Percentiles rank a stretch among this genome's conserved stretches.
Conservation (phyloP, 768 basidiomycete species). For the Royoungia palumana region DNA sequence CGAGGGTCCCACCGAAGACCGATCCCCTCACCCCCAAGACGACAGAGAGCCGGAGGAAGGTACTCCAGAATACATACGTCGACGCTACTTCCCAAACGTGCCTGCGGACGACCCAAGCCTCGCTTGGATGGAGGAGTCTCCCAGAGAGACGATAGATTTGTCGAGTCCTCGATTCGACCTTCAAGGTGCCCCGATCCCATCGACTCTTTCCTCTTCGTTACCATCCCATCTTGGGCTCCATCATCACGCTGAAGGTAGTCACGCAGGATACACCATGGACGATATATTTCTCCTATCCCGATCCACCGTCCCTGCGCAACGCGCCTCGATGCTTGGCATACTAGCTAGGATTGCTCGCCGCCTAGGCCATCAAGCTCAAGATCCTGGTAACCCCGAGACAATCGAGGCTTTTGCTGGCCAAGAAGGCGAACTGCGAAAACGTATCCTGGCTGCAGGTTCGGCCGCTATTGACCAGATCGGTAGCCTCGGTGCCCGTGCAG, state of each 20-base stretch:
- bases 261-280: slow-evolving; percentile 85
- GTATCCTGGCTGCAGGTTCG: slow-evolving; percentile 63
- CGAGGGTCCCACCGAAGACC: not conserved
- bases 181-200: slow-evolving; percentile 63
- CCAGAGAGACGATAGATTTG: slow-evolving; percentile 13
- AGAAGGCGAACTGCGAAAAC: slow-evolving; percentile 48
- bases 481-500: slow-evolving; percentile 60
- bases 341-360: slow-evolving; percentile 54
- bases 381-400: not conserved
- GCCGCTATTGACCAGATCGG: slow-evolving; percentile 66
- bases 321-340: slow-evolving; percentile 76
- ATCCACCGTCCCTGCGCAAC: slow-evolving; percentile 80
- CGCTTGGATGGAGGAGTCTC: slow-evolving; percentile 63
- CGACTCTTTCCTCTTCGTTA: slow-evolving; percentile 48
- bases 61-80: slow-evolving; percentile 79
- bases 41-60: slow-evolving; percentile 54
- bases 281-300: slow-evolving; percentile 78
- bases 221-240: slow-evolving; percentile 88
- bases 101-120: slow-evolving; percentile 68
- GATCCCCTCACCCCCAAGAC: not conserved
- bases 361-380: slow-evolving; percentile 18
- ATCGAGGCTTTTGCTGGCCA: slow-evolving; percentile 25
- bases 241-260: slow-evolving; percentile 75
- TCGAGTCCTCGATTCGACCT: slow-evolving; percentile 68
- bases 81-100: slow-evolving; percentile 75